Evolutionary conservation across 805 yeast genomes (phyloP), one percentile per base, ranked within the genome.

Genomic region (Candida gorgasii): DNA sequence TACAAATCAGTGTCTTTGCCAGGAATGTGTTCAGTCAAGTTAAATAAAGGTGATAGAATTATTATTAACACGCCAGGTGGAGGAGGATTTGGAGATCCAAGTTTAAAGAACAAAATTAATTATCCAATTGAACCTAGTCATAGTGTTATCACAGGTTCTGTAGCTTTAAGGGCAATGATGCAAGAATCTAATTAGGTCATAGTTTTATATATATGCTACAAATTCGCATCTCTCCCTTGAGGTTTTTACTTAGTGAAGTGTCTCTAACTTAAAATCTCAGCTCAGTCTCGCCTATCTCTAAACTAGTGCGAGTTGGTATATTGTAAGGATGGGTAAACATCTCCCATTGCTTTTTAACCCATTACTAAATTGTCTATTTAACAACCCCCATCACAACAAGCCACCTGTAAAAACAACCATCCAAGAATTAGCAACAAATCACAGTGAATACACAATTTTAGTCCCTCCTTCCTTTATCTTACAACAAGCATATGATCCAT

Each of bases 271-370:
- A n/a, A n/a, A n/a, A n/a, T n/a, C n/a, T n/a, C n/a, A n/a, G n/a
- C n/a, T n/a, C n/a, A n/a, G n/a, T n/a, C n/a, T n/a, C n/a, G n/a
- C n/a, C n/a, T n/a, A n/a, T n/a, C n/a, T n/a, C n/a, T n/a, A n/a
- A n/a, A n/a, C n/a, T n/a, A n/a, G n/a, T n/a, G n/a, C n/a, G n/a
- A n/a, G n/a, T n/a, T n/a, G n/a, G n/a, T n/a, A n/a, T n/a, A n/a
- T n/a, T 5, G 29, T 13, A 26, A 11, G 31, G 7, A 26, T 26
- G 29, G 14, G n/a, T 8, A 28, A 28, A 28, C 8, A 8, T 8
- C 66, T 78, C 26, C 86, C 87, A 2, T 56, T 71, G 33, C 63
- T 82, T 42, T 61, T 75, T 43, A 84, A 85, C 52, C 89, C 90
- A 7, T 64, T 82, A 26, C 63, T 85, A 23, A 80, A 84, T 58